phyloP scores from a whole-genome alignment of 768 basidiomycete genomes.

The Naganishia vishniacii region DNA sequence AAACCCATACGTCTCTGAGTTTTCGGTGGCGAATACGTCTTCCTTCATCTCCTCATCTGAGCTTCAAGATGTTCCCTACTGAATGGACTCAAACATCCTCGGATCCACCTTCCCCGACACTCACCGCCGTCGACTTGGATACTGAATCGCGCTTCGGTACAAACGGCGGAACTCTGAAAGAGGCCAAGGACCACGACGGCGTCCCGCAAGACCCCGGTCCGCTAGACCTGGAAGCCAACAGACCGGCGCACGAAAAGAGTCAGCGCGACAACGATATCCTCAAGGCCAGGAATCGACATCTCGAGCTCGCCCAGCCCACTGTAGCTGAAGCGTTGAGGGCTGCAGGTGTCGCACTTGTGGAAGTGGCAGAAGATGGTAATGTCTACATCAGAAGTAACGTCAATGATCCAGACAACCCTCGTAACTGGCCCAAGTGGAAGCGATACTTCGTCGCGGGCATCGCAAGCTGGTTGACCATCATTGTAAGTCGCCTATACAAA shows the following conservation, averaged over 20 bases:
- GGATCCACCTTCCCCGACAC: slow-evolving; percentile 13
- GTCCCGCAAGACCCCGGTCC: background rate
- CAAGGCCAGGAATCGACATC: background rate
- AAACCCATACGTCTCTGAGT: too few relatives aligned
- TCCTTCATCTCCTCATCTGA: background rate
- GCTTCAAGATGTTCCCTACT: background rate
- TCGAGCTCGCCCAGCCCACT: background rate
- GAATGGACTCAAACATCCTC: background rate
- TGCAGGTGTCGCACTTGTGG: slow-evolving; percentile 23
- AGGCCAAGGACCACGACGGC: background rate
- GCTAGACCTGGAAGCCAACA: slow-evolving; percentile 6
- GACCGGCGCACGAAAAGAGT: background rate
- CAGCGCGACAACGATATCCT: background rate
- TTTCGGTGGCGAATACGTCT: background rate
- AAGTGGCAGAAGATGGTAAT: slow-evolving; percentile 29
- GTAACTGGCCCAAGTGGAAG: slow-evolving; percentile 38
- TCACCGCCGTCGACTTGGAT: slow-evolving; percentile 3
- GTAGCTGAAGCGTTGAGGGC: slow-evolving; percentile 10
- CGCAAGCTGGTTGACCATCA: slow-evolving; percentile 32
- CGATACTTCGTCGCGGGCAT: slow-evolving; percentile 32
- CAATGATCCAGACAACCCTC: slow-evolving; percentile 30
- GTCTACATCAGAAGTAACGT: slow-evolving; percentile 26
- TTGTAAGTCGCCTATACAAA: slow-evolving; percentile 30
- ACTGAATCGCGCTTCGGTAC: background rate
- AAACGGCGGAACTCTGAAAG: background rate